These are phyloP conservation scores for Sporothrix mexicana DNA, from an alignment of 2,329 filamentous ascomycete genomes.

Conservation along the genomic window DNA sequence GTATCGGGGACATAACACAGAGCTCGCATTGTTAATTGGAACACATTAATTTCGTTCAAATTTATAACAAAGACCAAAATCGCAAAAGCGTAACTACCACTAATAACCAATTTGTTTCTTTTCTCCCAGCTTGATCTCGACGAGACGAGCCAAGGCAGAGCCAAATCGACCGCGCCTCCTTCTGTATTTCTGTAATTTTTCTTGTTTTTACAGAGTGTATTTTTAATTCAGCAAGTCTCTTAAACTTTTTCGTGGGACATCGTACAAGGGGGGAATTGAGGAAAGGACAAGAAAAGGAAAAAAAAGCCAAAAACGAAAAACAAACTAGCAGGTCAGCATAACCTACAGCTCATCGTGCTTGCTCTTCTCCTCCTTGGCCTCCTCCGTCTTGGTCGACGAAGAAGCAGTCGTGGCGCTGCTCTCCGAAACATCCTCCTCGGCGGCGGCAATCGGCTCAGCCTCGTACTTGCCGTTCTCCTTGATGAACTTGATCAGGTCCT, in stretches of 20 bases:
- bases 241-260: conserved; percentile 25
- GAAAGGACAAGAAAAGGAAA: neutral
- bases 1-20: neutral
- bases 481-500: conserved; percentile 91
- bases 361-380: conserved; percentile 51
- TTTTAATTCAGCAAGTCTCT: neutral
- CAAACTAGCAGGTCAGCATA: neutral
- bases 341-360: conserved; percentile 77
- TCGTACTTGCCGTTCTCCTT: conserved; percentile 93
- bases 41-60: neutral
- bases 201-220: neutral
- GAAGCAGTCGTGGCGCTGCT: conserved; percentile 40
- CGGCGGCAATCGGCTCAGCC: conserved; percentile 66
- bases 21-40: neutral
- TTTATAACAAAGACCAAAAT: neutral
- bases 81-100: neutral
- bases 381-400: conserved; percentile 49
- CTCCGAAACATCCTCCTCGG: conserved; percentile 55
- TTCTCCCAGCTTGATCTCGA: neutral
- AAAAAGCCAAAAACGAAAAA: neutral
- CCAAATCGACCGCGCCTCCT: neutral
- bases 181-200: neutral
- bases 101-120: conserved; percentile 11
- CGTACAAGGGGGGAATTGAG: neutral
- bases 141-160: neutral